Percentiles rank a stretch among this genome's conserved stretches.
These are phyloP conservation scores for Picea sitchensis DNA, from an alignment of 75 land plant species.

Conservation along the genomic window DNA sequence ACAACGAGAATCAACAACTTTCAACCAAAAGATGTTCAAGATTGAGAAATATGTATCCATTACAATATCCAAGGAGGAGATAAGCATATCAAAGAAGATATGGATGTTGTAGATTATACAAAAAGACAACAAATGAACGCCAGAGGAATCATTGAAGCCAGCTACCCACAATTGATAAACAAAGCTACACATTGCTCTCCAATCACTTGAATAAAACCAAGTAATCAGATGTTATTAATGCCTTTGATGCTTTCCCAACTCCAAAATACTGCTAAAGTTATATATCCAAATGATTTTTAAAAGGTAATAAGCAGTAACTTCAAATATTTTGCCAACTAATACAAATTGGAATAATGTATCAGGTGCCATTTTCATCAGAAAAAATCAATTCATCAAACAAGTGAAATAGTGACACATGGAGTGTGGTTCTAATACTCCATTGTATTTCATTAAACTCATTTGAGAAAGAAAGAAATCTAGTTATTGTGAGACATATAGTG, in stretches of 20 bases:
- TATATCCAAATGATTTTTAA: not conserved
- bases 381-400: too few relatives aligned
- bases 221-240: not conserved
- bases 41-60: too few relatives aligned
- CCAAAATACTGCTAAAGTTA: not conserved
- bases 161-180: conserved; percentile 84
- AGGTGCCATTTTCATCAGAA: not conserved
- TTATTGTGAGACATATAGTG: too few relatives aligned
- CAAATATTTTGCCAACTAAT: not conserved
- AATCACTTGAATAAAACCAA: conserved; percentile 46
- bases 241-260: not conserved
- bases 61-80: too few relatives aligned
- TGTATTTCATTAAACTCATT: too few relatives aligned
- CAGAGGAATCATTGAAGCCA: conserved; percentile 16
- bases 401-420: too few relatives aligned
- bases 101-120: too few relatives aligned
- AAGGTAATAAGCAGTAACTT: not conserved
- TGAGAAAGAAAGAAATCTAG: too few relatives aligned
- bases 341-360: not conserved
- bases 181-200: conserved; percentile 85
- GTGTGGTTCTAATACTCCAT: too few relatives aligned
- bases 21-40: conserved; percentile 11
- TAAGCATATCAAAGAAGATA: too few relatives aligned
- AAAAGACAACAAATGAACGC: not conserved
- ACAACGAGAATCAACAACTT: conserved; percentile 72